A percentile compares a stretch with the other conserved stretches of the same genome.
phyloP scores from a whole-genome alignment of 2,329 filamentous ascomycete species.

The Alternaria rosae region DNA sequence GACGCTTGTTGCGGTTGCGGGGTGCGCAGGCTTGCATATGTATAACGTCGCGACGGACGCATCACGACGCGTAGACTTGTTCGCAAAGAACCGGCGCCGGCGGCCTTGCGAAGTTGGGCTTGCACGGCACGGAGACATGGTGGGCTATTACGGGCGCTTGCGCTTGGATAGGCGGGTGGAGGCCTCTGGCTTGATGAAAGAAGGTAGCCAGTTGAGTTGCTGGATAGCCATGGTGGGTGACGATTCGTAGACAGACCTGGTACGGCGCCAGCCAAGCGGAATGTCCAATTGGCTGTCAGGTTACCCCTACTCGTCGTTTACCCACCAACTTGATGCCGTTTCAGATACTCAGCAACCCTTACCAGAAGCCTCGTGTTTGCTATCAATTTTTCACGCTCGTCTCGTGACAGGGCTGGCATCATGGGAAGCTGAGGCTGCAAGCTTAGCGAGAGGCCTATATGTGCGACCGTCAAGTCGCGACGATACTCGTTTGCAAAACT shows the following conservation, averaged over 20 bases:
- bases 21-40: conserved; percentile 41
- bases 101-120: conserved; percentile 36
- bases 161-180: conserved; percentile 44
- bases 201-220: conserved; percentile 43
- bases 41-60: conserved; percentile 39
- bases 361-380: conserved; percentile 21
- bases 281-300: conserved; percentile 36
- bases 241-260: conserved; percentile 47
- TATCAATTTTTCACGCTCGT: conserved; percentile 20
- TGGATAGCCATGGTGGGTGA: conserved; percentile 35
- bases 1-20: conserved; percentile 34
- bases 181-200: conserved; percentile 31
- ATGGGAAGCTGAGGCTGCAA: conserved; percentile 35
- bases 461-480: conserved; percentile 14
- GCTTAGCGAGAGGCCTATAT: conserved; percentile 28
- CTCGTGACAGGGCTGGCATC: conserved; percentile 25
- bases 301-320: conserved; percentile 31
- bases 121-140: conserved; percentile 37
- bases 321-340: conserved; percentile 38
- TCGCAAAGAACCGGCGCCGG: conserved; percentile 30
- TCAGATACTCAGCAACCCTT: conserved; percentile 28
- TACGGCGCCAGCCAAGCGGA: conserved; percentile 34
- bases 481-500: conserved; percentile 20
- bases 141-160: conserved; percentile 47
- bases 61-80: conserved; percentile 32